phyloP scores from a whole-genome alignment of 139 green algal genomes.

The Haematococcus lacustris region DNA sequence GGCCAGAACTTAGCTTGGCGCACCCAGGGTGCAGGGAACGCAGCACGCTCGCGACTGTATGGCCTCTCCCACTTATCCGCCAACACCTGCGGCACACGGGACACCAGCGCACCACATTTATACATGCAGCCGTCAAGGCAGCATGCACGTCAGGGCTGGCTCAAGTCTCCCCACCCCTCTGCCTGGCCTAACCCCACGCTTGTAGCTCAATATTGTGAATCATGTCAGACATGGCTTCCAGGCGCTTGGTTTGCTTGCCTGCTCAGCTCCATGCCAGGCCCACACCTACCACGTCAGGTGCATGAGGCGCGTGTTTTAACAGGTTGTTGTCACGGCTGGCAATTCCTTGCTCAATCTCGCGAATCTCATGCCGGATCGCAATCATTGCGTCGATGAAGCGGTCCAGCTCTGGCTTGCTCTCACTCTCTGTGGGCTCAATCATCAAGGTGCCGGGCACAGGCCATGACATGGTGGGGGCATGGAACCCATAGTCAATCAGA shows the following conservation, averaged over 20 bases:
- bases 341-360: conserved; percentile 72
- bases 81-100: conserved; percentile 59
- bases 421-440: conserved; percentile 96
- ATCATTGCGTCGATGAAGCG: conserved; percentile 93
- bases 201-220: too few species aligned
- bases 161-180: too few species aligned
- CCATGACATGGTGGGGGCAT: conserved; percentile 99
- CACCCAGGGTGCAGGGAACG: conserved; percentile 89
- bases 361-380: conserved; percentile 86
- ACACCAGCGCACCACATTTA: too few species aligned
- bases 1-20: conserved; percentile 96
- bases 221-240: too few species aligned
- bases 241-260: too few species aligned
- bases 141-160: too few species aligned
- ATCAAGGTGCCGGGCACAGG: conserved; percentile 96
- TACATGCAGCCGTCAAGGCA: too few species aligned
- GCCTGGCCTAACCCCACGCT: too few species aligned
- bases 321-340: conserved; percentile 78
- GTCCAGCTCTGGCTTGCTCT: conserved; percentile 65
- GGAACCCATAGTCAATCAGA: conserved; percentile 98
- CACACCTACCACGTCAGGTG: conserved; percentile 52
- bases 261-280: too few species aligned
- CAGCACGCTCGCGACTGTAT: conserved; percentile 85
- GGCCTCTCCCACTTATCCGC: conserved; percentile 82
- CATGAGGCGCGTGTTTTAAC: conserved; percentile 91